These are phyloP conservation scores for Melampsora americana DNA, from an alignment of 1,284 basidiomycete species.

Conservation along the genomic window DNA sequence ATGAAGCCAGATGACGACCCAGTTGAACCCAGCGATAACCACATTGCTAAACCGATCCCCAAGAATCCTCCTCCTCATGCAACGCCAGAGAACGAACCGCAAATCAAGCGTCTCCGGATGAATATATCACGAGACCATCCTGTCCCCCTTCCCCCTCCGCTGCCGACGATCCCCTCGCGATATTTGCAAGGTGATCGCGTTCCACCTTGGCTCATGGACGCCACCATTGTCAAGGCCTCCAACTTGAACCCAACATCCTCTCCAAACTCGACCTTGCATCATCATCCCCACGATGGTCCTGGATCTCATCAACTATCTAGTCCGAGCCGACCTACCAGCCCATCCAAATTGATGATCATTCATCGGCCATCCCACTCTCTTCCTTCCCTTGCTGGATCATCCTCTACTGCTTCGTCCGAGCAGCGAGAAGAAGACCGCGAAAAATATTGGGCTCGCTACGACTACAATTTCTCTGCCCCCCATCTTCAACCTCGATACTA, in stretches of 20 bases:
- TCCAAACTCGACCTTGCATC: background rate
- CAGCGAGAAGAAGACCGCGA: conserved; percentile 16
- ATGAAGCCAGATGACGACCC: no score
- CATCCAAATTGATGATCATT: background rate
- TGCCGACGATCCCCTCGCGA: background rate
- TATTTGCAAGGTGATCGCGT: background rate
- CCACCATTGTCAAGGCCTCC: background rate
- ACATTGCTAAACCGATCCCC: no score
- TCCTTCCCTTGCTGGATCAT: background rate
- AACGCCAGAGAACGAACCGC: no score
- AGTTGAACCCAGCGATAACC: no score
- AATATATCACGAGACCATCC: background rate
- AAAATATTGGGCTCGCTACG: conserved; percentile 23
- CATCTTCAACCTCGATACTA: conserved; percentile 32
- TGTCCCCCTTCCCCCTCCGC: background rate
- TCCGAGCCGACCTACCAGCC: background rate
- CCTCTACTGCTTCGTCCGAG: background rate
- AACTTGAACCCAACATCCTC: background rate
- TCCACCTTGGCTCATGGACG: background rate
- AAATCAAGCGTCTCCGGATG: background rate
- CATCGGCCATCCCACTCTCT: background rate
- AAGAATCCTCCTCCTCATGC: no score
- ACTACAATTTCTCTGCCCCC: conserved; percentile 22
- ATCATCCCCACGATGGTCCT: background rate
- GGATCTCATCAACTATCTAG: background rate